Evolutionary conservation across 164 flowering plant genomes (phyloP), one percentile per base, ranked within the genome.

Genomic region (Pachysandra terminalis): DNA sequence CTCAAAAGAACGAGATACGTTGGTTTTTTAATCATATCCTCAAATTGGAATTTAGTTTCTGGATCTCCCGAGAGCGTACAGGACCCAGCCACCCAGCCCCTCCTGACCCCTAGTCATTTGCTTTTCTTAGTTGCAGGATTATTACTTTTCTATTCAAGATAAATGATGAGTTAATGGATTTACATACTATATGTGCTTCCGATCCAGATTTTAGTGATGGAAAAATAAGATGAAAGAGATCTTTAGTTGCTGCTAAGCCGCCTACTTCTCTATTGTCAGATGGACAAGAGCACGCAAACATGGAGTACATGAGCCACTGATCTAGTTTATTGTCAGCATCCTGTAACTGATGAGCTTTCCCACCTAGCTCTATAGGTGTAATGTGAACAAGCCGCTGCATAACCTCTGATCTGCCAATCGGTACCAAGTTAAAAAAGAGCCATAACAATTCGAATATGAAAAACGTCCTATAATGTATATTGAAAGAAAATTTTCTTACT

Each of bases 221-320:
- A 71, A 93, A 90, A 75, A 96, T 90, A 64, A 90, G 87, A 81
- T 81, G 88, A 75, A 82, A 92, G 56, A 93, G 89, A 27, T 89
- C 90, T 82, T 85, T 92, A 68, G 89, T 81, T 65, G 90, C 74
- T 62, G 82, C 76, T 49, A 81, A 70, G 66, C 84, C 81, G 69
- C 63, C 84, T 80, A 22, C 84, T 84, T 71, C 80, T 77, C 70
- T 85, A 71, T 65, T 62, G 78, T 78, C 86, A 63, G 94, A 88
- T 21, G 98, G 97, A 71, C 99, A 93, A 26, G 99, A 90, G 79
- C 96, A 96, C 41, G 88, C 88, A 76, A 93, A 90, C 90, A 93
- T 88, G 1, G 97, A 90, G 87, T 90, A 96, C 90, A 96, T 82
- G 48, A 93, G 89, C 99, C 98, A 92, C 76, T 96, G 99, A 74